Conservation (phyloP, 441 rosid species). For the Syzygium syzygioides region DNA sequence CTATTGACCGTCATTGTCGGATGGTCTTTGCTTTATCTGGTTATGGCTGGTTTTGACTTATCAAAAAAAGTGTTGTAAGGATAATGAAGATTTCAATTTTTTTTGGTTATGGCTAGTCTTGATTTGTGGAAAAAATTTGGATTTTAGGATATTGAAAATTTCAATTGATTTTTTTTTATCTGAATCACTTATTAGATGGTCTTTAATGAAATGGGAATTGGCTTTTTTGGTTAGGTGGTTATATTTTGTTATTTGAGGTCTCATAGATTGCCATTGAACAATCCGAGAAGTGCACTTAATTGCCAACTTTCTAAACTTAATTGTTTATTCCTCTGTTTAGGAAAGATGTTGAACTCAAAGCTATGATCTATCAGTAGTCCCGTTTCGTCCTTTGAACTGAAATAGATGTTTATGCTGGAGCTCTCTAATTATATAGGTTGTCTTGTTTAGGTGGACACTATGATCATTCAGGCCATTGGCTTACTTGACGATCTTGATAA, state of each 20-base stretch:
- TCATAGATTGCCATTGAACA: not conserved
- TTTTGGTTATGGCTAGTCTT: not conserved
- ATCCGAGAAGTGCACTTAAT: not conserved
- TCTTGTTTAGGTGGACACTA: slow-evolving; percentile 68
- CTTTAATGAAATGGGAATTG: not conserved
- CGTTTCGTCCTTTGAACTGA: not conserved
- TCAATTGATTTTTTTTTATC: not conserved
- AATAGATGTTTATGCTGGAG: not conserved
- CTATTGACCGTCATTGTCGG: not conserved
- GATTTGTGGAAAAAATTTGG: not conserved
- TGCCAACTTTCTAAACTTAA: not conserved
- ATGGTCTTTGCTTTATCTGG: not conserved
- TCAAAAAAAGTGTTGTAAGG: not conserved
- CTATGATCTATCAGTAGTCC: not conserved
- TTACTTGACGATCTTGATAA: slow-evolving; percentile 90
- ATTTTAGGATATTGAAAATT: not conserved
- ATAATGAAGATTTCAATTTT: not conserved
- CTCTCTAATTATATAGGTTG: not conserved
- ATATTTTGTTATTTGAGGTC: not conserved
- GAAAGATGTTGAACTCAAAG: not conserved
- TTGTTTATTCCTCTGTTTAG: not conserved
- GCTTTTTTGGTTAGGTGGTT: not conserved
- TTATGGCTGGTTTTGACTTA: not conserved
- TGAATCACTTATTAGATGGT: not conserved
- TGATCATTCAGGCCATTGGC: slow-evolving; percentile 94